Evolutionary conservation across 495 filamentous ascomycete species (phyloP).

Genomic region (Penicillium arizonense): DNA sequence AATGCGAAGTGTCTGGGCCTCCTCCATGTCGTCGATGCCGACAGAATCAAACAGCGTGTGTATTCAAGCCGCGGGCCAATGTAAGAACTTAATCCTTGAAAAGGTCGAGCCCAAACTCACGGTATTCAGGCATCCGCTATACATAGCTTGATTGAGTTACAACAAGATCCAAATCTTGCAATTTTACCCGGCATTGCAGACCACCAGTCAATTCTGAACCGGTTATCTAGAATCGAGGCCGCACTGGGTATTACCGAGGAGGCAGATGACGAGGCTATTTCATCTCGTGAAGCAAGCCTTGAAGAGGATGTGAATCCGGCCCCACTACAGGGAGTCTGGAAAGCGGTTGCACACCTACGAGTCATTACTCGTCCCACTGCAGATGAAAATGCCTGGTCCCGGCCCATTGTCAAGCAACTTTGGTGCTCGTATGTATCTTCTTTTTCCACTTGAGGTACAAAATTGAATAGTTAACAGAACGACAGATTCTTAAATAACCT

Average conservation of each 20-base stretch:
- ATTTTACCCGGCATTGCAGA: constrained; percentile 6
- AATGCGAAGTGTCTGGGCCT: constrained; percentile 38
- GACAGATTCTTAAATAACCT: constrained; percentile 36
- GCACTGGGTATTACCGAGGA: constrained; percentile 30
- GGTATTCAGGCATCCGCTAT: constrained; percentile 29
- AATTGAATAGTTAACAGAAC: neutral
- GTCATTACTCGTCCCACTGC: constrained; percentile 25
- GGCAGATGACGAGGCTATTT: neutral
- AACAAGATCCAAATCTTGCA: constrained; percentile 2
- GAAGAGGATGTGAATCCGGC: constrained; percentile 16
- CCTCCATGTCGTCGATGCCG: constrained; percentile 38
- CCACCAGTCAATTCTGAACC: constrained; percentile 32
- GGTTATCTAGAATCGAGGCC: constrained; percentile 35
- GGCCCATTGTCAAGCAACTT: constrained; percentile 26
- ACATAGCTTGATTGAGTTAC: constrained; percentile 19
- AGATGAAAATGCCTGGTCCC: constrained; percentile 33
- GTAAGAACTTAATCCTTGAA: constrained; percentile 14
- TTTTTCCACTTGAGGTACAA: neutral
- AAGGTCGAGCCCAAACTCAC: neutral
- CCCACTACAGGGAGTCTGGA: constrained; percentile 26
- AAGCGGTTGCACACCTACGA: constrained; percentile 29
- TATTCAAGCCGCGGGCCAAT: constrained; percentile 44
- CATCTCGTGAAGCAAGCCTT: neutral
- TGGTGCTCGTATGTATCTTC: constrained; percentile 33
- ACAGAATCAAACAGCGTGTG: constrained; percentile 29